These are phyloP conservation scores for Euphorbia celastroides DNA, from an alignment of 441 rosid genomes.

Conservation along the genomic window DNA sequence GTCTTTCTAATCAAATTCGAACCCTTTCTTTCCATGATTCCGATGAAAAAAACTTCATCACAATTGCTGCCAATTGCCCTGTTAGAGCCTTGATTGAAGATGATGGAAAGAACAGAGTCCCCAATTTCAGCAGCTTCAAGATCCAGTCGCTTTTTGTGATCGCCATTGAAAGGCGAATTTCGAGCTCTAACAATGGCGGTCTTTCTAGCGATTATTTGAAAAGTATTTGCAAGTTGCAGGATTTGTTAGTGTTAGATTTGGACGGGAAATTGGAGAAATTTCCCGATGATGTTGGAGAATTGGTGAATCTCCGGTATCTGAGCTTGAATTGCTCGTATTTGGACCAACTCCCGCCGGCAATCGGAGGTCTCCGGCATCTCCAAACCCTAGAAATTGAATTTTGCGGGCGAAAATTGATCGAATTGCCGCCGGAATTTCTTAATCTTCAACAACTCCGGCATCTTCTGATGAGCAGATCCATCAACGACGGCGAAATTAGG, in stretches of 20 bases:
- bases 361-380: constrained; percentile 14
- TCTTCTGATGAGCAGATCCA: background rate
- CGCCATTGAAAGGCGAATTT: background rate
- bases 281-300: constrained; percentile 14
- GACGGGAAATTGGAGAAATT: constrained; percentile 1
- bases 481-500: background rate
- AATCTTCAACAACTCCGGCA: constrained; percentile 13
- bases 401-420: background rate
- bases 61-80: background rate
- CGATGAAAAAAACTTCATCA: background rate
- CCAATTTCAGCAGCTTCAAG: too few species aligned
- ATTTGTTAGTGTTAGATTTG: constrained; percentile 14
- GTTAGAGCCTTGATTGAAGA: background rate
- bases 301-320: constrained; percentile 12
- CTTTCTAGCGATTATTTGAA: constrained; percentile 1
- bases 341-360: constrained; percentile 10
- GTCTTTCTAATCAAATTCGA: background rate
- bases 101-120: constrained; percentile 4
- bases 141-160: too few species aligned
- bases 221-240: constrained; percentile 10
- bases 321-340: background rate
- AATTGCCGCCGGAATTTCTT: constrained; percentile 6
- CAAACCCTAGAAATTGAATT: constrained; percentile 8
- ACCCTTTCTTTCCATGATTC: background rate
- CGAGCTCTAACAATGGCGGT: background rate